Evolutionary conservation across 306 rosid species (phyloP).

Genomic region (Cicer cuneatum): DNA sequence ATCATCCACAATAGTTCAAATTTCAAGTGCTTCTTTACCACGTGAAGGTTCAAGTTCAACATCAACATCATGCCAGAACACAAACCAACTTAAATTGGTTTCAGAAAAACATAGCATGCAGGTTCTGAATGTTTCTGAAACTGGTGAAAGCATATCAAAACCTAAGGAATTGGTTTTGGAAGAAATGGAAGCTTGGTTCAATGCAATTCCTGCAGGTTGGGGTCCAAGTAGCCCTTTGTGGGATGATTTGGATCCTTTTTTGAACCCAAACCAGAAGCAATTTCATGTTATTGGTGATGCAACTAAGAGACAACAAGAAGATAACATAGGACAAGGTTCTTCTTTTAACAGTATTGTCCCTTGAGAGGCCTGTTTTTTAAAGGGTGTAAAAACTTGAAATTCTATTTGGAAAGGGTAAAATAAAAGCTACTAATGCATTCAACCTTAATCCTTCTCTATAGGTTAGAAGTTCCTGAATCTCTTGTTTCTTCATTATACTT

Average conservation of each 20-base stretch:
- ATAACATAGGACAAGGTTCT: slow-evolving; percentile 49
- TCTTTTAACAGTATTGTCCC: slow-evolving; percentile 58
- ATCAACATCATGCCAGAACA: slow-evolving; percentile 31
- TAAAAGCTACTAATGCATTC: not conserved
- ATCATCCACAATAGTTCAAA: slow-evolving; percentile 41
- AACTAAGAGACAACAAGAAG: slow-evolving; percentile 52
- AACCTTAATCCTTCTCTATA: not conserved
- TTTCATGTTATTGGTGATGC: slow-evolving; percentile 35
- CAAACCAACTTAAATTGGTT: slow-evolving; percentile 45
- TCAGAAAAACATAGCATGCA: slow-evolving; percentile 4
- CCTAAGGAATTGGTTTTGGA: slow-evolving; percentile 70
- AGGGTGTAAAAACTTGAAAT: slow-evolving; percentile 54
- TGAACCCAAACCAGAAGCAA: slow-evolving; percentile 48
- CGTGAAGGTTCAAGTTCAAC: slow-evolving; percentile 45
- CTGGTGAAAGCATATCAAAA: slow-evolving; percentile 50
- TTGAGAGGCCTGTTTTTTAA: slow-evolving; percentile 55
- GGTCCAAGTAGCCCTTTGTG: slow-evolving; percentile 88
- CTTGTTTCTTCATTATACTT: too few relatives aligned
- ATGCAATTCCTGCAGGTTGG: slow-evolving; percentile 78
- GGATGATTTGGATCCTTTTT: slow-evolving; percentile 79
- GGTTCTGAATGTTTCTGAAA: slow-evolving; percentile 21
- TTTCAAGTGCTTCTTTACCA: slow-evolving; percentile 27
- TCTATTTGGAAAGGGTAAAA: not conserved
- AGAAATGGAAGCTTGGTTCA: slow-evolving; percentile 73
- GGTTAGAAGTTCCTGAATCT: too few relatives aligned